Base-by-base conservation (phyloP, 805 yeast genomes). In the Ogataea pilisensis region DNA sequence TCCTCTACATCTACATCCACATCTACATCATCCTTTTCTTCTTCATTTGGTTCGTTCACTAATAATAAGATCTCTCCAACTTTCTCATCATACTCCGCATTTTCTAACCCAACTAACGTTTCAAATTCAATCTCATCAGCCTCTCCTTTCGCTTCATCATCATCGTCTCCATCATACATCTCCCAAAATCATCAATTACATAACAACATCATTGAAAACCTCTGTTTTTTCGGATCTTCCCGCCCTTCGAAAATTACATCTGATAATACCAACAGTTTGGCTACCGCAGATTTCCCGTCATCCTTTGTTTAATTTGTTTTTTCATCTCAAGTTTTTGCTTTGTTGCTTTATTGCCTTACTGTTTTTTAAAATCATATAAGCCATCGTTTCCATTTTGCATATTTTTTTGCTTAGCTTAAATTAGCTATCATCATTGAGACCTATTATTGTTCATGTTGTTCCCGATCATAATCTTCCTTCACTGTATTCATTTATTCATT, bases 201-300 rank as follows among this genome's bases (percentile, higher is more conserved):
- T 43, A 45, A 48, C 27, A 49, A 51, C 34, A 44, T 51, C 32
- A 46, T 60, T 34, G 54, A 60, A 36, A 57, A 56, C 38, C 59
- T 54, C 42, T 60, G 65, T 37, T 60, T 60, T 38, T 60, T 46
- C 38, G 60, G 58, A 12, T 50, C 62, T 12, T 38, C 52, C 14
- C 17, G n/a, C 5, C 19, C 19, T 6, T 14, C 18, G 11, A 29
- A 16, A 16, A n/a, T 29, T 5, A 16, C 31, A 12, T 12, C 29
- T 13, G 31, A 29, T 22, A 22, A 22, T 22, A 11, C 26, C 11
- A 22, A 22, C 26, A 22, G 26, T 22, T 22, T 22, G 26, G 11
- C 26, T 22, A 22, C 26, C 11, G 26, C 9, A 11, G 26, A 22
- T 8, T 22, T 22, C 26, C 26, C 26, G 11, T 22, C 26, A 11